Percentiles rank a stretch among this genome's conserved stretches.
phyloP scores from a whole-genome alignment of 805 yeast species.

The Cyberlindnera sargentensis region DNA sequence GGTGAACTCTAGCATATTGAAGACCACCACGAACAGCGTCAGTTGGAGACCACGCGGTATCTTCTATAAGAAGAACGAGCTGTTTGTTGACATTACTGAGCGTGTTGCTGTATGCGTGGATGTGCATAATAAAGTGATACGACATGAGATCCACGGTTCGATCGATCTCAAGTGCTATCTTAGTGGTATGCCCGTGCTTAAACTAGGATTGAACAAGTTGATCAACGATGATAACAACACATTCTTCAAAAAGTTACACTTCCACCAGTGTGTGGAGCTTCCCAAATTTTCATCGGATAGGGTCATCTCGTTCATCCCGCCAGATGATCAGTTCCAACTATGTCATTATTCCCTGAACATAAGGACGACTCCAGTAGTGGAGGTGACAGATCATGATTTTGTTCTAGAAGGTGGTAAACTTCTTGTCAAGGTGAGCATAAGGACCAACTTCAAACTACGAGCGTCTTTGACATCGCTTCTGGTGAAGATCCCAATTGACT shows the following conservation, averaged over 20 bases:
- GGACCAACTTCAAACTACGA: conserved; percentile 57
- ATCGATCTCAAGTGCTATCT: conserved; percentile 68
- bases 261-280: conserved; percentile 83
- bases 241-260: conserved; percentile 60
- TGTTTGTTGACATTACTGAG: conserved; percentile 82
- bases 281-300: conserved; percentile 43
- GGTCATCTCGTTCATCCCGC: conserved; percentile 74
- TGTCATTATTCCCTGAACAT: conserved; percentile 35
- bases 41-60: conserved; percentile 95
- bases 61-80: conserved; percentile 79
- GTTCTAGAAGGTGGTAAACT: background rate
- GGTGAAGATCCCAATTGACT: conserved; percentile 55
- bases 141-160: conserved; percentile 65
- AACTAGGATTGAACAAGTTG: conserved; percentile 69
- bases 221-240: conserved; percentile 14
- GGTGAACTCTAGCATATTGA: conserved; percentile 63
- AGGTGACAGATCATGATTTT: conserved; percentile 9
- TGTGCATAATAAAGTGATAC: conserved; percentile 47
- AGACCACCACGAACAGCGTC: conserved; percentile 70
- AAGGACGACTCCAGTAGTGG: conserved; percentile 20
- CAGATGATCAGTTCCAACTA: conserved; percentile 78
- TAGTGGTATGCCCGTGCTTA: conserved; percentile 84
- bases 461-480: conserved; percentile 54
- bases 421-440: conserved; percentile 24
- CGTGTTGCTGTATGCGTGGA: conserved; percentile 62